Percentiles rank a stretch among this genome's conserved stretches.
Evolutionary conservation across 108 stramenopile species (phyloP).

Genomic region (Skeletonema grethae): DNA sequence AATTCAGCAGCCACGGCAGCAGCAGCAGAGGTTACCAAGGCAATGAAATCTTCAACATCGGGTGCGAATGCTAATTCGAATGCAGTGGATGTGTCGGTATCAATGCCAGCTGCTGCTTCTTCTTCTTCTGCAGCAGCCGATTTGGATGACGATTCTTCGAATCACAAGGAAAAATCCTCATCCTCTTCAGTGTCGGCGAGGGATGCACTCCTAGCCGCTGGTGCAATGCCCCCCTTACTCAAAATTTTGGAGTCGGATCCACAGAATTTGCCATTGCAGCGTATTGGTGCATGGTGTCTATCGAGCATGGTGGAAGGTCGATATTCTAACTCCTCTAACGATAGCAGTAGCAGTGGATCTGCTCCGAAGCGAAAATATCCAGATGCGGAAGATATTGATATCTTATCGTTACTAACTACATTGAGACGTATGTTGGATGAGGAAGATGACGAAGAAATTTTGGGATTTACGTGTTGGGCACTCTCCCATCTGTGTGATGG

Average conservation of each 20-base stretch:
- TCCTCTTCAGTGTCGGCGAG: conserved; percentile 59
- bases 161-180: conserved; percentile 17
- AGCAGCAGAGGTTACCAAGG: conserved; percentile 13
- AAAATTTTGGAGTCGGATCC: conserved; percentile 69
- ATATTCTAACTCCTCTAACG: conserved; percentile 17
- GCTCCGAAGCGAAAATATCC: conserved; percentile 49
- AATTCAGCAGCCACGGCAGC: conserved; percentile 19
- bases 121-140: conserved; percentile 7
- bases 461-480: conserved; percentile 95
- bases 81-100: conserved; percentile 8
- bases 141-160: background rate
- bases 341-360: conserved; percentile 16
- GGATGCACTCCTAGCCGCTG: conserved; percentile 85
- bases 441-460: conserved; percentile 84
- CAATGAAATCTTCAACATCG: conserved; percentile 4
- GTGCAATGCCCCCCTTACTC: conserved; percentile 72
- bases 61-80: conserved; percentile 6
- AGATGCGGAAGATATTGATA: conserved; percentile 80
- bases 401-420: conserved; percentile 78
- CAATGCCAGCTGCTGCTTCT: conserved; percentile 2
- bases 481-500: conserved; percentile 95
- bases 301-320: conserved; percentile 73
- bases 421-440: conserved; percentile 76
- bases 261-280: conserved; percentile 66
- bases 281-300: conserved; percentile 82